Base-by-base conservation (phyloP, 306 rosid genomes). In the Malus asiatica region DNA sequence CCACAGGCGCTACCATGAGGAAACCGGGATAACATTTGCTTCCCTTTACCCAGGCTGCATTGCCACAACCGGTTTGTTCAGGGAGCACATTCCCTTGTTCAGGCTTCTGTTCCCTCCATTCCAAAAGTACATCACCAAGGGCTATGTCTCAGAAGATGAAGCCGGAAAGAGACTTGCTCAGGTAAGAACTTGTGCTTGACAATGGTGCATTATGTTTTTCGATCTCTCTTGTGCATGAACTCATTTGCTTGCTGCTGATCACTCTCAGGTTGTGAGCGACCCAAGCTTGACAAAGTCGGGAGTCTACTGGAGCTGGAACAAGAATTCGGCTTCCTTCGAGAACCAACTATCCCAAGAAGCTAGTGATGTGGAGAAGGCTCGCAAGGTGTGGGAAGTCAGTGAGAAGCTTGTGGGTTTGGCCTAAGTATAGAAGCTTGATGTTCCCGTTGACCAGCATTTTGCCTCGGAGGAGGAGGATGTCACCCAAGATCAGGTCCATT, bases 241-340 rank as follows among this genome's bases (percentile, higher is more conserved):
- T 62, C 77, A 55, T 46, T 73, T 35, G 48, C 48, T 77, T 59
- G 57, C 74, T 63, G 64, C 61, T 82, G 68, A 30, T 46, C 27
- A 82, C 81, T 32, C 23, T 10, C 79, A 95, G 99, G 99, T 95
- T 82, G 98, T 95, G 58, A 83, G 91, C 51, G 98, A 95, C 20
- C 99, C 96, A 3, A 96, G 98, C 88, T 85, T 96, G 81, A 96
- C 97, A 25, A 96, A 96, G 79, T 96, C 99, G 0, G 99, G 99
- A 45, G 98, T 96, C 46, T 96, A 96, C 84, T 92, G 99, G 98
- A 96, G 99, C 92, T 96, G 99, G 99, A 96, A 96, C 69, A 90
- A 92, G 77, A 64, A 79, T 32, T 96, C 99, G 0, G 98, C 99
- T 60, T 96, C 99, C 25, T 96, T 96, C 38, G 98, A 96, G 80